Evolutionary conservation across 164 flowering plant species (phyloP), one percentile per base, ranked within the genome.

Genomic region (Liquidambar formosana): DNA sequence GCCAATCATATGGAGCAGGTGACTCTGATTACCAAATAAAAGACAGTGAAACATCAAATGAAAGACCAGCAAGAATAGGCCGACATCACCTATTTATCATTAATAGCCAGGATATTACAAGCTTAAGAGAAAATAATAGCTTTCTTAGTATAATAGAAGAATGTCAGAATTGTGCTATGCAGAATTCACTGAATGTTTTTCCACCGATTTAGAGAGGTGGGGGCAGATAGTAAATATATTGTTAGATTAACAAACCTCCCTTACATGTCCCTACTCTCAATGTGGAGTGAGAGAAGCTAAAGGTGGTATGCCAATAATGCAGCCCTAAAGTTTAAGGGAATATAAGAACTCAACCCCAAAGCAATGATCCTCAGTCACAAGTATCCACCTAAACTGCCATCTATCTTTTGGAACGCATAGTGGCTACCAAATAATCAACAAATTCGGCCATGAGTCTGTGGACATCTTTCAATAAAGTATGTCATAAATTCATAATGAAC

Each of bases 11-110:
- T 22, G 74, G 75, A 65, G 62, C n/a, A 61, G 71, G 65, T 59
- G 81, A 58, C 23, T 77, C 93, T 83, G 77, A 67, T 71, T 58
- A 23, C 71, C 72, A 70, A 63, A 69, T 46, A 19, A 67, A 76
- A 75, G 27, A 71, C 44, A 71, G 21, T 22, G 61, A 51, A 62
- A 25, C 51, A 64, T 28, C 33, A 63, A 25, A 6, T 18, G 18
- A 33, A 25, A 46, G 14, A 43, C 43, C 25, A 61, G 48, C 25
- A 61, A 4, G 15, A 22, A 21, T 63, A 63, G 21, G 52, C 28
- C 28, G 12, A 3, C 10, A 45, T 10, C 19, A 22, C 4, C 27
- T 22, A 63, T 45, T 62, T 28, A 4, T 28, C 25, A 9, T 22
- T 12, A 38, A 18, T 15, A 49, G 53, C 8, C 53, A 18, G n/a